Evolutionary conservation across 768 basidiomycete species (phyloP).

Genomic region (Lactarius hengduanensis): DNA sequence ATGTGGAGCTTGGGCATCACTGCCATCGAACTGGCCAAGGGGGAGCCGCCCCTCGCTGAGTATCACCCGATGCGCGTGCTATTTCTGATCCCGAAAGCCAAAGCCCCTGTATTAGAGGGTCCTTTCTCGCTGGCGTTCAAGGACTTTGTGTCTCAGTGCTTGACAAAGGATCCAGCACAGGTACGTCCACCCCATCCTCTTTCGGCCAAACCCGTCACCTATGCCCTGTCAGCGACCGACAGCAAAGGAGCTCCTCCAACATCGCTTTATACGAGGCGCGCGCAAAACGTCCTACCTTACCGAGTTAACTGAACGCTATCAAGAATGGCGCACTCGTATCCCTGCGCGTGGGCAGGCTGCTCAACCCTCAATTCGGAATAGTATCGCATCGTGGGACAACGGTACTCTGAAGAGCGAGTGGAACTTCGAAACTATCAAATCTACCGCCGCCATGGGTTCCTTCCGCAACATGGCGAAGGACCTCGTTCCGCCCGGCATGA

Average conservation of each 20-base stretch:
- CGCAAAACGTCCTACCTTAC: conserved; percentile 79
- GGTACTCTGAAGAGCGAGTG: conserved; percentile 88
- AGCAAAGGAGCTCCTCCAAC: conserved; percentile 89
- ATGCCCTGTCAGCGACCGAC: conserved; percentile 68
- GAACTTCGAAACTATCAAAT: conserved; percentile 89
- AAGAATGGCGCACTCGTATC: conserved; percentile 67
- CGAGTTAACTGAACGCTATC: conserved; percentile 85
- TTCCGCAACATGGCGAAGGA: conserved; percentile 72
- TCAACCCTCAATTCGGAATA: conserved; percentile 58
- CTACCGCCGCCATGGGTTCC: conserved; percentile 72
- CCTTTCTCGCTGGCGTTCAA: conserved; percentile 84
- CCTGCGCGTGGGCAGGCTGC: conserved; percentile 53
- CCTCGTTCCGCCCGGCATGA: conserved; percentile 52
- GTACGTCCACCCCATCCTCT: conserved; percentile 40
- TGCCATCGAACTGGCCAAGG: conserved; percentile 96
- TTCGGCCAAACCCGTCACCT: conserved; percentile 8
- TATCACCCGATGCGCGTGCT: conserved; percentile 99
- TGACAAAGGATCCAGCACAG: conserved; percentile 86
- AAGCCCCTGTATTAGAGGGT: conserved; percentile 87
- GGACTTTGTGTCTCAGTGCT: conserved; percentile 85
- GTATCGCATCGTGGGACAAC: conserved; percentile 57
- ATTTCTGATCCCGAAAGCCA: conserved; percentile 96
- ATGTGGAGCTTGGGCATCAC: conserved; percentile 99
- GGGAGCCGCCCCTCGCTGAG: conserved; percentile 93
- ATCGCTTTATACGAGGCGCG: conserved; percentile 86